Base-by-base conservation (phyloP, 192 early-diverging fungal genomes). In the Coemansia sp. region DNA sequence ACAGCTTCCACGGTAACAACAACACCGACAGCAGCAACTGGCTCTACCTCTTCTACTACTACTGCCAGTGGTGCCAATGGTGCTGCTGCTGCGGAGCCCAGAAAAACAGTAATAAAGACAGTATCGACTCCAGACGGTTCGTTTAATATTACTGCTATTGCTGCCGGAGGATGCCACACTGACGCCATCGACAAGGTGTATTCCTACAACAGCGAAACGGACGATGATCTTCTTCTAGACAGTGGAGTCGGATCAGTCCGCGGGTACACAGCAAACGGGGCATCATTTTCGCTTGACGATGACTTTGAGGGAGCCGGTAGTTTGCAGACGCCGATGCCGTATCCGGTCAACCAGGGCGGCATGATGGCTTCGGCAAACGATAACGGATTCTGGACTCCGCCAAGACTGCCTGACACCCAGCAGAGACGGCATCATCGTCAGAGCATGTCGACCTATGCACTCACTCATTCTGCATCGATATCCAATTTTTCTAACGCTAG, bases 351-450 rank as follows among this genome's bases (percentile, higher is more conserved):
- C 5, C 21, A 18, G 22, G 11, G 49, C 49, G 19, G 19, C 3
- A 26, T 57, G 48, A 42, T n/a, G 52, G 43, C 41, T 55, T 39
- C 36, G 8, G 56, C 7, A 42, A 58, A 18, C 56, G 63, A 47
- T 0, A 70, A 59, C 41, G 72, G 77, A 13, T 60, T 63, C 43
- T 76, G 78, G 78, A 67, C 67, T 15, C 73, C 73, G 6, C 73
- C 78, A 8, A 63, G 67, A 8, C 70, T 76, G 16, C 73, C 78
- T 3, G 62, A 69, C 40, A 58, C 73, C 22, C 66, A 58, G 54
- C 78, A 81, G 73, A 73, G 70, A 55, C 69, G 72, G 47, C 66
- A 64, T 36, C 78, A 81, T 61, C 69, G 78, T 2, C 78, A 76
- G 61, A 81, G 49, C 67, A 72, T 71, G 41, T 65, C 72, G 19